Evolutionary conservation across 2,329 filamentous ascomycete genomes (phyloP).

Genomic region (Ophiosphaerella narmari): DNA sequence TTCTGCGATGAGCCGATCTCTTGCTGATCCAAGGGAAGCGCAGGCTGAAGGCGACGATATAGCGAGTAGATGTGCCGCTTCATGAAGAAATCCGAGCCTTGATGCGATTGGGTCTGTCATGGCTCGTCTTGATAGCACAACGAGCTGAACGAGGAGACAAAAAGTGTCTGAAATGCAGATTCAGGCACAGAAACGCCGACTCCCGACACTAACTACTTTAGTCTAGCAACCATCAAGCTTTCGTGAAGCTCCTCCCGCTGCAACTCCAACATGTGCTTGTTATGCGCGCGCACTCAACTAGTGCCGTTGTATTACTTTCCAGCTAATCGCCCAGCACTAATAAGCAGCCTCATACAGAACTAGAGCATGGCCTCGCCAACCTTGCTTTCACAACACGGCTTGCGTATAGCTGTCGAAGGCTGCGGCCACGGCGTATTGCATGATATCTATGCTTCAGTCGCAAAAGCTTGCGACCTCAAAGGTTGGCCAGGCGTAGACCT

Average conservation of each 20-base stretch:
- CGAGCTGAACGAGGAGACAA: too few relatives aligned
- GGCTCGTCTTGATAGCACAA: constrained; percentile 1
- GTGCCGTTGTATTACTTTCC: neutral
- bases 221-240: too few relatives aligned
- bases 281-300: too few relatives aligned
- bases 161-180: neutral
- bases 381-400: constrained; percentile 27
- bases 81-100: constrained; percentile 38
- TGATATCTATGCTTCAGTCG: constrained; percentile 84
- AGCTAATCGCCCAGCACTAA: constrained; percentile 4
- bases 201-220: constrained; percentile 29
- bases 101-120: constrained; percentile 17
- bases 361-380: constrained; percentile 31
- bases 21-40: constrained; percentile 36
- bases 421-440: constrained; percentile 92
- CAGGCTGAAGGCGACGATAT: constrained; percentile 40
- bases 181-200: constrained; percentile 21
- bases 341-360: neutral
- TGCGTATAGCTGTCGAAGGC: constrained; percentile 84
- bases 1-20: constrained; percentile 34
- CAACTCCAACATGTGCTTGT: too few relatives aligned
- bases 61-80: constrained; percentile 39
- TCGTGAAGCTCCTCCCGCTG: too few relatives aligned
- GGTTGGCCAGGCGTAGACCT: constrained; percentile 84
- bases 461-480: constrained; percentile 68